Evolutionary conservation across 176 grass and related monocot genomes (phyloP).

Genomic region (Triticum turgidum): DNA sequence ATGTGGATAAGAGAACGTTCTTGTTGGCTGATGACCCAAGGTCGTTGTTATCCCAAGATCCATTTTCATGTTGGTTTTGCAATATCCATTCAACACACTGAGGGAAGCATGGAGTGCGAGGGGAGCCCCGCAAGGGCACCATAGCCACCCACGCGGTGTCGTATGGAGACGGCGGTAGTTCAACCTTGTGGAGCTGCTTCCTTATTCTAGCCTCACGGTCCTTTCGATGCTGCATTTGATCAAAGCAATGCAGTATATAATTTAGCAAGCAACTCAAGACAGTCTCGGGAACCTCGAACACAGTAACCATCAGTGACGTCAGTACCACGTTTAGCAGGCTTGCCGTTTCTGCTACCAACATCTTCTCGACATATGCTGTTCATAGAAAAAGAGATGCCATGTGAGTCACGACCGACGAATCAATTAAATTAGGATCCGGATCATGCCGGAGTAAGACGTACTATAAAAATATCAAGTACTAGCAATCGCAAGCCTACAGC

Average conservation of each 20-base stretch:
- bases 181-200: background rate
- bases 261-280: background rate
- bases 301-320: background rate
- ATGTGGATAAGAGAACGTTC: conserved; percentile 42
- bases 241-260: background rate
- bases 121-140: conserved; percentile 42
- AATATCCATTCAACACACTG: conserved; percentile 61
- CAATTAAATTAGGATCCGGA: background rate
- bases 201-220: background rate
- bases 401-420: background rate
- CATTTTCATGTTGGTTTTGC: conserved; percentile 45
- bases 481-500: background rate
- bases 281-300: background rate
- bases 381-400: background rate
- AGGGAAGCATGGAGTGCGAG: conserved; percentile 38
- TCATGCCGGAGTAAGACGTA: background rate
- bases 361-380: background rate
- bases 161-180: background rate
- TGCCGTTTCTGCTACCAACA: background rate
- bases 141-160: conserved; percentile 40
- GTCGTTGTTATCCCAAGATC: conserved; percentile 50
- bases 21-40: conserved; percentile 14
- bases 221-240: background rate
- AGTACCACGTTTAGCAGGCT: background rate
- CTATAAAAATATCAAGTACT: background rate